Evolutionary conservation across 495 filamentous ascomycete genomes (phyloP).

Genomic region (Polyplosphaeria fusca): DNA sequence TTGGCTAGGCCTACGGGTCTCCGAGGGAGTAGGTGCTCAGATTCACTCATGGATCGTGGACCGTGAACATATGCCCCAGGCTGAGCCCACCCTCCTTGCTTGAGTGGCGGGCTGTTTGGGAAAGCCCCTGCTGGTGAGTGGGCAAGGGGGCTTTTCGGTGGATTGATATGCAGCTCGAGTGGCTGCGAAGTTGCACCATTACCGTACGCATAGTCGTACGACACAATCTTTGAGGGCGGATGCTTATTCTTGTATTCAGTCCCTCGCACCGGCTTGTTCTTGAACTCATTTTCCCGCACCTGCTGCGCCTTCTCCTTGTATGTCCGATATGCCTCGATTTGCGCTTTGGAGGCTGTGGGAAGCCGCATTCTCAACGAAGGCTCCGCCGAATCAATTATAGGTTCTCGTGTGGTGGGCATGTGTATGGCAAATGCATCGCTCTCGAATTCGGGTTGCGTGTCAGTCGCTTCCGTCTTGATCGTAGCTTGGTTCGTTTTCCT

Average conservation of each 20-base stretch:
- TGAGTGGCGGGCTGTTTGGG: slow-evolving; percentile 14
- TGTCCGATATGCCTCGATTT: slow-evolving; percentile 26
- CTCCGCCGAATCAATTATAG: slow-evolving; percentile 6
- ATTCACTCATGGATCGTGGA: slow-evolving; percentile 3
- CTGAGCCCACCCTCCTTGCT: not conserved
- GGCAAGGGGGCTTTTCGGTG: slow-evolving; percentile 7
- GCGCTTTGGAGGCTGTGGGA: slow-evolving; percentile 12
- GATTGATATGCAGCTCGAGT: not conserved
- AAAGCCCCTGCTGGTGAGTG: slow-evolving; percentile 14
- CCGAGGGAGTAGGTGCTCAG: slow-evolving; percentile 6
- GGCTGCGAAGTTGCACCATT: slow-evolving; percentile 1
- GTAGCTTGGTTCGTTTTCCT: slow-evolving; percentile 19
- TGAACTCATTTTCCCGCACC: slow-evolving; percentile 13
- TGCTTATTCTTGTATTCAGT: slow-evolving; percentile 11
- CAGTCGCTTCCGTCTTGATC: slow-evolving; percentile 23
- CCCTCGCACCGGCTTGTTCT: slow-evolving; percentile 6
- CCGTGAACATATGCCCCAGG: not conserved
- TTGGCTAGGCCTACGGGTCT: slow-evolving; percentile 8
- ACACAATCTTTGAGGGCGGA: slow-evolving; percentile 11
- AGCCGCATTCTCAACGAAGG: not conserved
- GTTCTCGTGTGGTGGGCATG: slow-evolving; percentile 30
- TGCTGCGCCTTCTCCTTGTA: slow-evolving; percentile 23
- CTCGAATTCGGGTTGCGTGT: slow-evolving; percentile 26
- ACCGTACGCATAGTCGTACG: slow-evolving; percentile 22
- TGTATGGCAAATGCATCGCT: slow-evolving; percentile 28